A percentile compares a stretch with the other conserved stretches of the same genome.
Conservation (phyloP, 163 green algal species). For the Volvox carteri region DNA sequence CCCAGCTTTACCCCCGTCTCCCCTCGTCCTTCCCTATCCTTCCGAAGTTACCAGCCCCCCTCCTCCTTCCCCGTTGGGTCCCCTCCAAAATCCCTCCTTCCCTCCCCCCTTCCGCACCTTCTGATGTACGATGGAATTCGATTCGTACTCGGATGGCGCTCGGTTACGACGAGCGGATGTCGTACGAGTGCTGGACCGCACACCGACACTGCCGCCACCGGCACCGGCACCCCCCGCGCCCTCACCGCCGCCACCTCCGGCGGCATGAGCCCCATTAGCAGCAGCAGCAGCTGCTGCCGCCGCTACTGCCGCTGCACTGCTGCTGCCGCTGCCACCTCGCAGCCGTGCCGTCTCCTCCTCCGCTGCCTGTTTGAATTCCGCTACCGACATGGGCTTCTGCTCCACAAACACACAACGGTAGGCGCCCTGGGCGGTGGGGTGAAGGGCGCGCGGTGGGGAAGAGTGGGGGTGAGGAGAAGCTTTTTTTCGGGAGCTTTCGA, state of each 20-base stretch:
- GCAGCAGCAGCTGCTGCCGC: too few species aligned
- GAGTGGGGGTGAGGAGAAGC: not conserved
- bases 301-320: too few species aligned
- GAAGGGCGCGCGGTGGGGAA: not conserved
- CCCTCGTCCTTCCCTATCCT: too few species aligned
- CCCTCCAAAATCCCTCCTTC: too few species aligned
- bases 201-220: not conserved
- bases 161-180: slow-evolving; percentile 19
- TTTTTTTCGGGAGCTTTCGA: too few species aligned
- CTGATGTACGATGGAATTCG: not conserved
- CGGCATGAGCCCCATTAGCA: not conserved
- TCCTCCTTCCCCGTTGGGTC: not conserved
- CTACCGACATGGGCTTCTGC: slow-evolving; percentile 78
- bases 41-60: too few species aligned
- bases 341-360: slow-evolving; percentile 56
- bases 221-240: not conserved
- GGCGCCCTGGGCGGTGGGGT: not conserved
- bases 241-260: not conserved
- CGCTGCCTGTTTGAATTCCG: slow-evolving; percentile 61
- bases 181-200: slow-evolving; percentile 8
- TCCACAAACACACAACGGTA: slow-evolving; percentile 87
- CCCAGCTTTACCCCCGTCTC: too few species aligned
- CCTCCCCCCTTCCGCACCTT: not conserved
- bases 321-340: not conserved
- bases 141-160: slow-evolving; percentile 4